phyloP scores from a whole-genome alignment of 768 basidiomycete species.

The Agaricus blazei region DNA sequence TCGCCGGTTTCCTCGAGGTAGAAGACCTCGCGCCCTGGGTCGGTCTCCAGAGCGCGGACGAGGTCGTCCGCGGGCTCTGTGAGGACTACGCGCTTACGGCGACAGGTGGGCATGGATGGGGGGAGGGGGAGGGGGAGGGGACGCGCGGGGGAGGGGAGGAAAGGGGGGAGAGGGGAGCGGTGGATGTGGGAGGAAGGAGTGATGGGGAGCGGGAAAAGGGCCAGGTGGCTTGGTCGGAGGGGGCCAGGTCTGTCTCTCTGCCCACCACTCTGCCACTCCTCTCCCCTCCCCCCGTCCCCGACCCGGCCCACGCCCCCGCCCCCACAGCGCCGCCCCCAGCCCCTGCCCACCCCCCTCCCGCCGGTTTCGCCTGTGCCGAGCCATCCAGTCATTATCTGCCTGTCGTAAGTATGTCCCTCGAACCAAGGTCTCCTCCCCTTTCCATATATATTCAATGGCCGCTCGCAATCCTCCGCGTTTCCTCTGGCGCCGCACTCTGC shows the following conservation, averaged over 20 bases:
- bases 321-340: conserved; percentile 6
- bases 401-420: background rate
- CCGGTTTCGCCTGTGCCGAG: background rate
- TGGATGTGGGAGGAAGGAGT: conserved; percentile 39
- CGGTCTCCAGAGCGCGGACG: conserved; percentile 56
- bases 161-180: conserved; percentile 31
- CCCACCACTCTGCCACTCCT: conserved; percentile 14
- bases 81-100: conserved; percentile 87
- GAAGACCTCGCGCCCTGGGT: conserved; percentile 75
- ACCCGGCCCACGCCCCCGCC: conserved; percentile 2
- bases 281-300: conserved; percentile 1
- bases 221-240: conserved; percentile 57
- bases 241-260: conserved; percentile 27
- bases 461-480: background rate
- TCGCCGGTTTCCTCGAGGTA: conserved; percentile 94
- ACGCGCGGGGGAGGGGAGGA: conserved; percentile 18
- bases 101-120: conserved; percentile 72
- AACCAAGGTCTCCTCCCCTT: conserved; percentile 7
- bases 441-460: conserved; percentile 11
- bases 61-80: conserved; percentile 73
- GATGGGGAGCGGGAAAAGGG: conserved; percentile 56
- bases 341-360: background rate
- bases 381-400: background rate
- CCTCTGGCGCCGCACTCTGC: no score
- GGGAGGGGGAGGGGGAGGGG: conserved; percentile 20